Conservation (phyloP, 805 yeast species). For the Lipomyces sp. region DNA sequence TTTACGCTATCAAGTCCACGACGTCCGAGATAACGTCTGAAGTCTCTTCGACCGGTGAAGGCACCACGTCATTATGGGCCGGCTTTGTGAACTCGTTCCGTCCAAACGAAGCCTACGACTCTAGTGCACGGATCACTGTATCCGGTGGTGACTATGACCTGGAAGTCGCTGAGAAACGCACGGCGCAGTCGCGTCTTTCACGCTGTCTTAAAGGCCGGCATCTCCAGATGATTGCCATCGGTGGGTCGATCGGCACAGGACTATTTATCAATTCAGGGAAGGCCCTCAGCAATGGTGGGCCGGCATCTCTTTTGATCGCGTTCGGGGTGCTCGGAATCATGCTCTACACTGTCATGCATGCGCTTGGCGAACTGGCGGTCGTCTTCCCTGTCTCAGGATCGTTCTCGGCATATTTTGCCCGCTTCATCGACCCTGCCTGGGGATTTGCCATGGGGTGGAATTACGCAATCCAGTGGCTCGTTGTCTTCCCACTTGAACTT, state of each 20-base stretch:
- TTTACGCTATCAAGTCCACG: neutral
- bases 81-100: slow-evolving; percentile 36
- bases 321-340: slow-evolving; percentile 56
- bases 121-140: slow-evolving; percentile 23
- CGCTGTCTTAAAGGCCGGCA: slow-evolving; percentile 48
- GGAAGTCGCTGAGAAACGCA: slow-evolving; percentile 35
- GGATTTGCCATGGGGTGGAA: slow-evolving; percentile 78
- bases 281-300: slow-evolving; percentile 57
- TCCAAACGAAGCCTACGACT: slow-evolving; percentile 31
- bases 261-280: slow-evolving; percentile 50
- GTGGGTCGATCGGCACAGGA: slow-evolving; percentile 85
- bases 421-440: slow-evolving; percentile 70
- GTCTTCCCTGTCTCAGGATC: slow-evolving; percentile 67
- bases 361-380: slow-evolving; percentile 67
- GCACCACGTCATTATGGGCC: slow-evolving; percentile 22
- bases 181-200: slow-evolving; percentile 61
- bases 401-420: slow-evolving; percentile 63
- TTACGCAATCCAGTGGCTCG: slow-evolving; percentile 67
- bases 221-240: slow-evolving; percentile 70
- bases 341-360: slow-evolving; percentile 58
- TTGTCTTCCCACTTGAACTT: slow-evolving; percentile 67
- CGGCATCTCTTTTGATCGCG: slow-evolving; percentile 57
- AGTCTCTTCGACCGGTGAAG: slow-evolving; percentile 6
- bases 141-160: slow-evolving; percentile 21
- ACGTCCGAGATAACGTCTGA: slow-evolving; percentile 2